Conservation (phyloP, 169 alveolate species). For the Perkinsus olseni region DNA sequence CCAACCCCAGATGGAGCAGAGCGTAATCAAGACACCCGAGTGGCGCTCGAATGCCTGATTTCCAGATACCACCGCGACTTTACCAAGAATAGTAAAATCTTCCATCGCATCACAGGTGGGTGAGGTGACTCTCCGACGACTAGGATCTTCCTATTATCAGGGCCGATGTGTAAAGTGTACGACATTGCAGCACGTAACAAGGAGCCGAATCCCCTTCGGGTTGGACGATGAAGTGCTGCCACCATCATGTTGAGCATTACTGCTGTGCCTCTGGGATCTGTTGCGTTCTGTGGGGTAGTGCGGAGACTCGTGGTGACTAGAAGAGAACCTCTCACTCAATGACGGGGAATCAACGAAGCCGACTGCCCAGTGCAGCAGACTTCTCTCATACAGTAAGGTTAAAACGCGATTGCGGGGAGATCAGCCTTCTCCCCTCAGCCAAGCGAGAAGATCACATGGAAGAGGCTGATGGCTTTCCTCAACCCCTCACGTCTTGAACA, state of each 20-base stretch:
- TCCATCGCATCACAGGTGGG: background rate
- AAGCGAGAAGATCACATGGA: background rate
- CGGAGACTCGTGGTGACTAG: background rate
- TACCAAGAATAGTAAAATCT: background rate
- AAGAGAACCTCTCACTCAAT: background rate
- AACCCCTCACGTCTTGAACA: background rate
- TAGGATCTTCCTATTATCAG: background rate
- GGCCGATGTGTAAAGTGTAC: background rate
- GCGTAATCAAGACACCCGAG: background rate
- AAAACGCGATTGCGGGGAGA: background rate
- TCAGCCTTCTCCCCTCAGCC: background rate
- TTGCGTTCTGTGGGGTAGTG: background rate
- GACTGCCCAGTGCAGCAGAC: background rate
- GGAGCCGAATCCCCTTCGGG: background rate
- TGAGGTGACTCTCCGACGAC: background rate
- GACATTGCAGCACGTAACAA: background rate
- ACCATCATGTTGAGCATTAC: background rate
- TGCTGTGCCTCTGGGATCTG: background rate
- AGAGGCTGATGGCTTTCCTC: background rate
- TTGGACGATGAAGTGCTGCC: background rate
- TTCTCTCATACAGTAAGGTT: background rate
- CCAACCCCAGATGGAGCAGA: background rate
- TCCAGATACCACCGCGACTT: background rate
- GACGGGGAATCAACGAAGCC: background rate
- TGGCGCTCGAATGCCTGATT: background rate